Base-by-base conservation (phyloP, 2,329 filamentous ascomycete species). In the Rhinocladiella similis region DNA sequence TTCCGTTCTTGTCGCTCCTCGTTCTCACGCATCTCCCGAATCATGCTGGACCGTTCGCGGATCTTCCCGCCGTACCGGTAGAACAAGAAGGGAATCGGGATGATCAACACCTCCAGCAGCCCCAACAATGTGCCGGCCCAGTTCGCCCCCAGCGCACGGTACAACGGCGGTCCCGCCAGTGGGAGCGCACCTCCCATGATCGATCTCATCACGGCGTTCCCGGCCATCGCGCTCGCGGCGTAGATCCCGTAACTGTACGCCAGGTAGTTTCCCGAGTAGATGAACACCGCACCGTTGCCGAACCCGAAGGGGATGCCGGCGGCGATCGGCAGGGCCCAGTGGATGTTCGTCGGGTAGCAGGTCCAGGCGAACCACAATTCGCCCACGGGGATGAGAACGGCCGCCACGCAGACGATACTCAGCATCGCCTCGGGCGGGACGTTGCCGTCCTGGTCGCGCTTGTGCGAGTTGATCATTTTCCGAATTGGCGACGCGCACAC, bases 301-400 rank as follows among this genome's bases (percentile, higher is more conserved):
- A 82, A 79, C 9, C 90, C 90, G 65, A 94, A 95, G 0, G 87
- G 88, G 5, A 95, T 81, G 0, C 90, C 90, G 1, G 90, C 90
- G 0, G 89, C 76, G 47, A 95, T 87, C 1, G 90, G 88, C 18
- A 84, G 79, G n/a, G 91, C 85, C 87, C 89, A 95, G 69, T 90
- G 91, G 29, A 95, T 90, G 3, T 83, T 82, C 0, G 73, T 75
- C 0, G 91, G 91, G 0, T 91, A 83, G 59, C 87, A 91, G 0
- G 91, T 96, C 91, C 91, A 96, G 0, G 89, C 85, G 68, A 97
- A 97, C 70, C 87, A 88, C 20, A 97, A 81, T 71, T 96, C 87
- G 14, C 91, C 92, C 2, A 90, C 71, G 0, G 91, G 88, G 0
- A 89, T 85, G 1, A 90, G 75, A 1, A 95, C 69, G 0, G 90